Percentiles rank a stretch among this genome's conserved stretches.
Evolutionary conservation across 1,139 yeast species (phyloP).

Genomic region (Nadsonia starkeyi-henricii): DNA sequence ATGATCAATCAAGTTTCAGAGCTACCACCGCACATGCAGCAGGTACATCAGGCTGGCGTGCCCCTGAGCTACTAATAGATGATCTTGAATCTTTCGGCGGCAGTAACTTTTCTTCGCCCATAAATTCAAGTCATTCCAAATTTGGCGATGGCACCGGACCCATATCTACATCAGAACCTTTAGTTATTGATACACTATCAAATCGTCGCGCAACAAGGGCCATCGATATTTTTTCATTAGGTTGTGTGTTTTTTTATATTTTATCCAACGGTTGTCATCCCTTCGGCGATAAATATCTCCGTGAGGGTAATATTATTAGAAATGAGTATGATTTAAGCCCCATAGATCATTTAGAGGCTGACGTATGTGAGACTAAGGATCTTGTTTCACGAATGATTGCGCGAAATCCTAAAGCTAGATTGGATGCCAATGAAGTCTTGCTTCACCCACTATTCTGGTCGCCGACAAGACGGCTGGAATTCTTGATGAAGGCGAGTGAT

Average conservation of each 20-base stretch:
- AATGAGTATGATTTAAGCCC: constrained; percentile 46
- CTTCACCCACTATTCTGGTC: constrained; percentile 87
- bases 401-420: constrained; percentile 55
- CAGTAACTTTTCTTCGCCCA: not conserved
- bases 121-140: not conserved
- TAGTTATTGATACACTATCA: constrained; percentile 26
- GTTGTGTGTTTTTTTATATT: constrained; percentile 85
- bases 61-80: constrained; percentile 62
- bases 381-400: constrained; percentile 60
- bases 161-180: constrained; percentile 18
- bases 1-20: constrained; percentile 83
- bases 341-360: constrained; percentile 28
- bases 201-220: constrained; percentile 70
- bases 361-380: constrained; percentile 52
- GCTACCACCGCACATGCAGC: constrained; percentile 91
- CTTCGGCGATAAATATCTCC: constrained; percentile 73
- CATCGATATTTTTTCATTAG: constrained; percentile 85
- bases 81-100: constrained; percentile 7
- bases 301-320: constrained; percentile 81
- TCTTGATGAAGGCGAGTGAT: constrained; percentile 75
- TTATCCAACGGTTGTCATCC: constrained; percentile 84
- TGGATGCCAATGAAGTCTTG: constrained; percentile 52
- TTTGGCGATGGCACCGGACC: constrained; percentile 1
- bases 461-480: constrained; percentile 60
- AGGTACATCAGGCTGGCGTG: constrained; percentile 97